Conservation (phyloP, 169 alveolate genomes). For the Plasmodium falciparum region DNA sequence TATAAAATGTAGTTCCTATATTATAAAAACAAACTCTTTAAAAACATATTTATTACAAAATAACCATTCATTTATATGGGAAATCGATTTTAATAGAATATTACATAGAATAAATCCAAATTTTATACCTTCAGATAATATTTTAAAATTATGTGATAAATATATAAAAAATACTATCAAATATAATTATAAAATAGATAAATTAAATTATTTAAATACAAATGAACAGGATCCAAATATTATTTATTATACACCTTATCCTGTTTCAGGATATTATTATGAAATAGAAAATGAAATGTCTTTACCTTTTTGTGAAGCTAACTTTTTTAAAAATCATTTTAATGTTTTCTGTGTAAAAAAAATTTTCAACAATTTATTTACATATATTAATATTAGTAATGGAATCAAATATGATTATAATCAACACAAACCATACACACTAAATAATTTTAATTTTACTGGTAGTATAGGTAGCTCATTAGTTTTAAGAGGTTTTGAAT, state of each 20-base stretch:
- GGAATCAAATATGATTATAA: conserved; percentile 51
- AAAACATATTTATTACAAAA: conserved; percentile 18
- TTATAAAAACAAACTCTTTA: conserved; percentile 15
- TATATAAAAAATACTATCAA: conserved; percentile 35
- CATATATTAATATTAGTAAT: conserved; percentile 58
- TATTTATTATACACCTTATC: conserved; percentile 16
- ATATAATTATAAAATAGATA: conserved; percentile 32
- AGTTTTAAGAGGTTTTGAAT: conserved; percentile 63
- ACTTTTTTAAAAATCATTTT: conserved; percentile 41
- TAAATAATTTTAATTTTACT: conserved; percentile 49
- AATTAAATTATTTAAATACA: conserved; percentile 2
- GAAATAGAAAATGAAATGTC: conserved; percentile 65
- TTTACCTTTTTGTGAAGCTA: conserved; percentile 58
- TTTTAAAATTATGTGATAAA: conserved; percentile 8
- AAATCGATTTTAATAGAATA: conserved; percentile 25
- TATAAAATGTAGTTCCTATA: conserved; percentile 28
- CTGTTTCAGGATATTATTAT: conserved; percentile 50
- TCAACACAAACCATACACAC: neutral
- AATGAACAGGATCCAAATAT: neutral
- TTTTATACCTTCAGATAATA: conserved; percentile 30
- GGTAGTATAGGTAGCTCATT: conserved; percentile 71
- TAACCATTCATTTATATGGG: conserved; percentile 48
- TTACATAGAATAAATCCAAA: conserved; percentile 21
- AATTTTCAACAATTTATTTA: conserved; percentile 4
- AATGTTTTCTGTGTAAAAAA: conserved; percentile 40